Conservation (phyloP, 83 land plant species). For the Larix sibirica region DNA sequence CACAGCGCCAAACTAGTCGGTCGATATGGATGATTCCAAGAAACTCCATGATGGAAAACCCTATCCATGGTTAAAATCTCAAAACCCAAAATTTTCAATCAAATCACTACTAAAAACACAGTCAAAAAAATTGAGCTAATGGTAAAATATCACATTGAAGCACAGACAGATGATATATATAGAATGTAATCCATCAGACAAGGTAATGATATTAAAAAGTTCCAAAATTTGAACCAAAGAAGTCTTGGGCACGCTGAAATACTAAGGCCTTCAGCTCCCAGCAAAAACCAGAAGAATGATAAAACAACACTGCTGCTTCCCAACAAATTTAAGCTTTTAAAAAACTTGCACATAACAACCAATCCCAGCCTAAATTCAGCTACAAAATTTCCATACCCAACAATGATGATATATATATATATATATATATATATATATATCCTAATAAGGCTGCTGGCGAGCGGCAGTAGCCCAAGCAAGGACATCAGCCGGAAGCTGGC, state of each 20-base stretch:
- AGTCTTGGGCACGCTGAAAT: too few relatives aligned
- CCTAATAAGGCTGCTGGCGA: constrained; percentile 8
- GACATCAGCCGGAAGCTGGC: constrained; percentile 25
- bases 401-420: not conserved
- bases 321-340: not conserved
- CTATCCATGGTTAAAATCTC: not conserved
- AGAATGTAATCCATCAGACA: too few relatives aligned
- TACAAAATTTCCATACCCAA: not conserved
- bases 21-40: too few relatives aligned
- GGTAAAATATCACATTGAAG: too few relatives aligned
- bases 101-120: too few relatives aligned
- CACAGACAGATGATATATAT: too few relatives aligned
- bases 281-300: not conserved
- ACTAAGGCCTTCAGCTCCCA: not conserved
- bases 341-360: not conserved
- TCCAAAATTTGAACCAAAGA: too few relatives aligned
- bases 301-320: not conserved
- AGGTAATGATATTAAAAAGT: too few relatives aligned
- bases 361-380: not conserved
- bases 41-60: too few relatives aligned
- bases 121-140: too few relatives aligned
- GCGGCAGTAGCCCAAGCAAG: constrained; percentile 18
- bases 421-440: not conserved
- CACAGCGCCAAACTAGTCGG: not conserved
- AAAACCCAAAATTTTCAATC: not conserved